Base-by-base conservation (phyloP, 2,329 filamentous ascomycete species). In the Fusarium sarcochroum region DNA sequence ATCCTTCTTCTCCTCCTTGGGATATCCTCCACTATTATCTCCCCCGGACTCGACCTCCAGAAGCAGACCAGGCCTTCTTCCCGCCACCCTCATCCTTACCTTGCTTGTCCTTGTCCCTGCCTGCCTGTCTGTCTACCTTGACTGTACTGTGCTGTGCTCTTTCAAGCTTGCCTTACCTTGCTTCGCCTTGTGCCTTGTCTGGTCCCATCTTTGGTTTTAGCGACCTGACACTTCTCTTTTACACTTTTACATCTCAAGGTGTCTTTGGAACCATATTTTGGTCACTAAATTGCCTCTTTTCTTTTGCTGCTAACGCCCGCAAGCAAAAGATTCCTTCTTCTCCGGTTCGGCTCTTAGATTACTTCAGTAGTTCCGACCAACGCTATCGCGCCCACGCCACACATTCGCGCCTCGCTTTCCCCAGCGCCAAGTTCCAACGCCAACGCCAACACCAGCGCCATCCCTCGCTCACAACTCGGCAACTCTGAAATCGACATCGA, bases 341-440 rank as follows among this genome's bases (percentile, higher is more conserved):
- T 40, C 47, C 35, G 34, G 52, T 45, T 69, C 57, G 56, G 53
- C 58, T 49, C 58, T 60, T 49, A 56, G 44, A 64, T 70, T 53
- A 71, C 55, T 63, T 47, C 63, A 73, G 62, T 57, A 58, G 57
- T 63, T 56, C 62, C 52, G 51, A 41, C 61, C 67, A 63, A 53
- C 66, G 53, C 66, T 70, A 72, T 73, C 66, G 63, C 63, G 55
- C 69, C 69, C 69, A 73, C 71, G 67, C 71, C 71, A 72, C 71
- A 57, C 37, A 48, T 63, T 62, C 66, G 63, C 70, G 63, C 72
- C 64, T 72, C 66, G 60, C 56, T 60, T 63, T 71, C 23, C 60
- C 61, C 61, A 64, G 44, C 45, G 40, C 55, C 40, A 58, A 58
- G 55, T 58, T 58, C 49, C 23, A 58, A 44, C 62, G 55, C 49